Percentiles rank a stretch among this genome's conserved stretches.
Conservation (phyloP, 2,329 filamentous ascomycete genomes). For the Pestalotiopsis sp. region DNA sequence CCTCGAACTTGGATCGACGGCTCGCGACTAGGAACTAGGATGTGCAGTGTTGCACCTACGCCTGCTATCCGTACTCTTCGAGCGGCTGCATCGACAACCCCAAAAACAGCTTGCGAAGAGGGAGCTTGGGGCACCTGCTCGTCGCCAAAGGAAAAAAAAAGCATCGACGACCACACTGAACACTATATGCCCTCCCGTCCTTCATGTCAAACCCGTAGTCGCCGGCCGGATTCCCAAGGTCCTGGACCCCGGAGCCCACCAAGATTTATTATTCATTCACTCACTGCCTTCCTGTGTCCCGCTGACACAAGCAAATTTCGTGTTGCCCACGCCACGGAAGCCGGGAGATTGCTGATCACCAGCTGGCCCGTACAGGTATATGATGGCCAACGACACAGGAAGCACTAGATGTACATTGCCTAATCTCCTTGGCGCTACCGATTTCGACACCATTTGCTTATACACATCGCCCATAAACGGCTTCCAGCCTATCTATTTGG, state of each 20-base stretch:
- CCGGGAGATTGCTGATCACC: slow-evolving; percentile 12
- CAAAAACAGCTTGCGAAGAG: not conserved
- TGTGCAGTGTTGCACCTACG: not conserved
- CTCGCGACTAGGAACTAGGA: not conserved
- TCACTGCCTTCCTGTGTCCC: not conserved
- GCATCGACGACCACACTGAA: slow-evolving; percentile 7
- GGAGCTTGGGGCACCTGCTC: slow-evolving; percentile 11
- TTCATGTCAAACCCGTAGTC: not conserved
- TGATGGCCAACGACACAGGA: not conserved
- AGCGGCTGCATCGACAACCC: slow-evolving; percentile 6
- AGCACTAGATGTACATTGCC: not conserved
- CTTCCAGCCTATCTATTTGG: not conserved
- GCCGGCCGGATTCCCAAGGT: not conserved
- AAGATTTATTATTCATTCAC: not conserved
- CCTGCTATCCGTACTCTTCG: not conserved
- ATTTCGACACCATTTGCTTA: not conserved
- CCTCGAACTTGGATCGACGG: not conserved
- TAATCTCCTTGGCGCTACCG: slow-evolving; percentile 1
- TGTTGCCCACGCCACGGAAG: not conserved
- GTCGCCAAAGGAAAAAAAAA: not conserved
- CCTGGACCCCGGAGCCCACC: not conserved
- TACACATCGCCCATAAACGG: slow-evolving; percentile 11
- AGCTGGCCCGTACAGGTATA: slow-evolving; percentile 2
- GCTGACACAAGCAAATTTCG: not conserved
- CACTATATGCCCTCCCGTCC: not conserved